Evolutionary conservation across 73 alveolate genomes (phyloP).

Genomic region (Strombidium stylifer): DNA sequence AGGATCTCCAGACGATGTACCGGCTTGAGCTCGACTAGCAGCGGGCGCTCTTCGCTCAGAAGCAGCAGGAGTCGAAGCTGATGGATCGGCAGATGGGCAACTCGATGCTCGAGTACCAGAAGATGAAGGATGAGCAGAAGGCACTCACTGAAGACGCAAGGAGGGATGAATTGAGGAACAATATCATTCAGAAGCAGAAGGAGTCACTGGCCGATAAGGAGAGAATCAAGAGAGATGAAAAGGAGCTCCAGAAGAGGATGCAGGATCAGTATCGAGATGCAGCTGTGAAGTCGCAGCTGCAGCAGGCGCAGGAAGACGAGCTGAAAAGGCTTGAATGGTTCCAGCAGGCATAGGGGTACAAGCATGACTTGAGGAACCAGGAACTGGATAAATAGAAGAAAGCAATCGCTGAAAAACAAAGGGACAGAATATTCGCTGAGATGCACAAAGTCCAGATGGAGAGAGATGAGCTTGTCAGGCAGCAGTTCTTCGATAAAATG

Average conservation of each 20-base stretch:
- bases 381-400: not conserved
- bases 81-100: not conserved
- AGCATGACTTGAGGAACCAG: not conserved
- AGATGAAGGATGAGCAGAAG: conserved; percentile 8
- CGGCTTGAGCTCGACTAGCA: conserved; percentile 2
- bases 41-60: not conserved
- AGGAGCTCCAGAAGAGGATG: not conserved
- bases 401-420: not conserved
- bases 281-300: not conserved
- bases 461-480: not conserved
- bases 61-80: not conserved
- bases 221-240: not conserved
- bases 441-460: not conserved
- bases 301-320: not conserved
- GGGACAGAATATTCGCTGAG: not conserved
- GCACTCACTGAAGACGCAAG: not conserved
- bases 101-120: conserved; percentile 11
- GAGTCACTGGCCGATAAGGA: not conserved
- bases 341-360: not conserved
- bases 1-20: not conserved
- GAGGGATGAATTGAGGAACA: not conserved
- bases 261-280: not conserved
- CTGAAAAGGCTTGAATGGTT: not conserved
- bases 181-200: not conserved
- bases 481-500: conserved; percentile 9